Evolutionary conservation across 2,329 filamentous ascomycete species (phyloP), one percentile per base, ranked within the genome.

Genomic region (Colletotrichum theobromicola): DNA sequence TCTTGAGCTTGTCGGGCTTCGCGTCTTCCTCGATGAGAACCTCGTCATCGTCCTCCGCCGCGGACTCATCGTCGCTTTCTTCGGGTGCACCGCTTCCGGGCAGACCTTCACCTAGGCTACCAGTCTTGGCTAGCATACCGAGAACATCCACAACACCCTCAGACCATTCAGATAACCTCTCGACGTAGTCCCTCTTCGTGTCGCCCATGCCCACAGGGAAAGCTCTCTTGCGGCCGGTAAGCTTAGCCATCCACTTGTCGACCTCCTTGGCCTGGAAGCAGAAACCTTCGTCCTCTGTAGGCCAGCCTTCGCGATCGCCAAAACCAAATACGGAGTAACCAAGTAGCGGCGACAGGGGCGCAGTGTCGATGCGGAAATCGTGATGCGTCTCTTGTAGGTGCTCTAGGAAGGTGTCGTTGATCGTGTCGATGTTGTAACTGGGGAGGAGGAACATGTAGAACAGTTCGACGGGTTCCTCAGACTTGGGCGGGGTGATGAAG

Each of bases 231-330:
- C 93, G 91, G 2, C 91, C 93, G 0, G 96, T 98, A 79, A 99
- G 85, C 81, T 95, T 97, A n/a, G 96, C 95, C 94, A 99, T 94
- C 96, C 97, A 98, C 82, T 92, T 95, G 82, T 99, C 96, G 4
- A 97, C 88, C 78, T 98, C 93, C 80, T 93, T 94, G 2, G 96
- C 96, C 82, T 98, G 96, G 76, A 95, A 95, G 82, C 96, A 98
- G 84, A 96, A 99, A 0, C 96, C 96, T 78, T 97, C 94, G 74
- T 93, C 91, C 84, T 98, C 95, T 0, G 93, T 95, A 1, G 95
- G 95, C 96, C 97, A 99, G 72, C 94, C 95, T 81, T 98, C 94
- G 76, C 90, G 92, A 82, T 98, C 96, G 21, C 96, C 96, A 80
- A 98, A 94, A 0, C 97, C 97, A 85, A 98, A 98, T 0, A 98